These are phyloP conservation scores for Naegleria gruberi DNA, from an alignment of 208 protist species.

Conservation along the genomic window DNA sequence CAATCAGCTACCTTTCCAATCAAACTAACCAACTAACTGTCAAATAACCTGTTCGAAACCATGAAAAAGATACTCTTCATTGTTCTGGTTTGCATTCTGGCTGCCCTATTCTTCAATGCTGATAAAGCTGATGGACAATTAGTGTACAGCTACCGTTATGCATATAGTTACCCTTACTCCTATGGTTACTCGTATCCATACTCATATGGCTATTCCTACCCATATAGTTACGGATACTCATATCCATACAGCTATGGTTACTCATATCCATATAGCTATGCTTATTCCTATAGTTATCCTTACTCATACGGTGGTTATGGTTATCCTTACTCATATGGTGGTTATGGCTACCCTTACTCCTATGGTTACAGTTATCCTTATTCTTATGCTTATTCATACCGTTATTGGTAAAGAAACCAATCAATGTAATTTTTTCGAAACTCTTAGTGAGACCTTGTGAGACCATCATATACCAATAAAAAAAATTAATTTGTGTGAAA, in stretches of 20 bases:
- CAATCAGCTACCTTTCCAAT: no score
- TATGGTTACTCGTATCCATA: background rate
- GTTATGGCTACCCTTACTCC: no score
- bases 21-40: no score
- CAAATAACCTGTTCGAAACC: no score
- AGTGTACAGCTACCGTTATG: background rate
- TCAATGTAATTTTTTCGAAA: no score
- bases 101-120: background rate
- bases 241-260: background rate
- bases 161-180: background rate
- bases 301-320: background rate
- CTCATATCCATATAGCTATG: background rate
- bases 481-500: no score
- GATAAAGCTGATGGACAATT: background rate
- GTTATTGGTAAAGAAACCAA: background rate
- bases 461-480: no score
- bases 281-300: background rate
- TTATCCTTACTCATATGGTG: background rate
- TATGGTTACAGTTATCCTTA: background rate
- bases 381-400: no score
- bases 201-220: background rate
- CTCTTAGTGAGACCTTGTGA: no score
- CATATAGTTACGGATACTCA: background rate
- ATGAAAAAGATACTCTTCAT: background rate
- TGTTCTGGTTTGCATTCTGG: background rate